Conservation (phyloP, 1,284 basidiomycete species). For the Tilletia caries region DNA sequence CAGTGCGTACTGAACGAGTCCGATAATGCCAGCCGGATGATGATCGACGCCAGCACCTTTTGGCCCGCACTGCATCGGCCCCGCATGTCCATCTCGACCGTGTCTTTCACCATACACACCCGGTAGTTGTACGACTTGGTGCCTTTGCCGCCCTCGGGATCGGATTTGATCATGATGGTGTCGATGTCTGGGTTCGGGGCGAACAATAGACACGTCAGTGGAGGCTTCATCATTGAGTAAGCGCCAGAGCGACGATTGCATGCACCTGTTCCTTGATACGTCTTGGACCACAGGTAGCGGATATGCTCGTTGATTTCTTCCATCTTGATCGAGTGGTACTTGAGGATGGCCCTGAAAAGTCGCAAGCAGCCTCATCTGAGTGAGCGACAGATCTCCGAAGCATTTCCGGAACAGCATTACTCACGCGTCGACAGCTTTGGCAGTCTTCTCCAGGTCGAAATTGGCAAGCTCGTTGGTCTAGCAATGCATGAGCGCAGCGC, state of each 20-base stretch:
- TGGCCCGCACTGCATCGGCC: conserved; percentile 97
- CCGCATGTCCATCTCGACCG: conserved; percentile 99
- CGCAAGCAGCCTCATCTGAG: conserved; percentile 47
- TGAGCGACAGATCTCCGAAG: neutral
- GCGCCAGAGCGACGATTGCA: conserved; percentile 47
- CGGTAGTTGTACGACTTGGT: conserved; percentile 91
- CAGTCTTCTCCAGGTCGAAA: conserved; percentile 79
- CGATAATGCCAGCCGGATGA: conserved; percentile 93
- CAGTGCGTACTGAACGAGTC: conserved; percentile 97
- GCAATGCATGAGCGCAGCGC: neutral
- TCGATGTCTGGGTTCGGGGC: conserved; percentile 75
- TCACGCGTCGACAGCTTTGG: conserved; percentile 74
- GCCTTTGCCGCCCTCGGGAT: conserved; percentile 67
- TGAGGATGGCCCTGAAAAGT: conserved; percentile 85
- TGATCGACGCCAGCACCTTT: conserved; percentile 98
- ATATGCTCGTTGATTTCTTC: conserved; percentile 93
- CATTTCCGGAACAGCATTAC: neutral
- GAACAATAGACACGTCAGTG: neutral
- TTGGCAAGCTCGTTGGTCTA: conserved; percentile 40
- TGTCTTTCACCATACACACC: conserved; percentile 93
- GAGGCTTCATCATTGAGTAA: neutral
- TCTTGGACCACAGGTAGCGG: conserved; percentile 82
- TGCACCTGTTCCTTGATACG: conserved; percentile 81
- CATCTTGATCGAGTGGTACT: conserved; percentile 98
- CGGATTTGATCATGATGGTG: conserved; percentile 90